phyloP scores from a whole-genome alignment of 495 filamentous ascomycete species.

The Penicillium steckii region DNA sequence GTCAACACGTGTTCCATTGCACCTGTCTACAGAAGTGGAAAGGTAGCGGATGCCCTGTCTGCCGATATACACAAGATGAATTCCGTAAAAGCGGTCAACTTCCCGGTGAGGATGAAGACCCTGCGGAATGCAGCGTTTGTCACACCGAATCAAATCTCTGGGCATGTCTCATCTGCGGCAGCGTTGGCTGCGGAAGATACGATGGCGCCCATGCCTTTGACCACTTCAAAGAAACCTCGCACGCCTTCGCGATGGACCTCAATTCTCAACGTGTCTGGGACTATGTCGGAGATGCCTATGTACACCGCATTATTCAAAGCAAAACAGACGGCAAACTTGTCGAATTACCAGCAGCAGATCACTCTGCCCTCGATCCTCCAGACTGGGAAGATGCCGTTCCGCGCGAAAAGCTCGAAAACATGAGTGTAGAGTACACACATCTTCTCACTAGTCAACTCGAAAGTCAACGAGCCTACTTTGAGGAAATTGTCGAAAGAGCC shows the following conservation, averaged over 20 bases:
- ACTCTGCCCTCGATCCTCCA: slow-evolving; percentile 43
- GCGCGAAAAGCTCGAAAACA: slow-evolving; percentile 85
- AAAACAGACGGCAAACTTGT: slow-evolving; percentile 87
- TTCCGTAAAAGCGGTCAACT: slow-evolving; percentile 32
- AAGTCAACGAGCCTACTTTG: slow-evolving; percentile 88
- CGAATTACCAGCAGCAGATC: slow-evolving; percentile 63
- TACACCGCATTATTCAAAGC: slow-evolving; percentile 89
- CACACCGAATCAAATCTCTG: slow-evolving; percentile 80
- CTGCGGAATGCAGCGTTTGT: slow-evolving; percentile 68
- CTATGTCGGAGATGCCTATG: slow-evolving; percentile 91
- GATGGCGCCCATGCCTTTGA: slow-evolving; percentile 90
- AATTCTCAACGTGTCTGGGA: slow-evolving; percentile 96
- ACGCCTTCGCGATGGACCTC: slow-evolving; percentile 91
- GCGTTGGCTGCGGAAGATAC: slow-evolving; percentile 90
- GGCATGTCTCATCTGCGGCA: slow-evolving; percentile 93
- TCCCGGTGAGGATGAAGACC: slow-evolving; percentile 33
- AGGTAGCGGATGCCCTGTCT: slow-evolving; percentile 90
- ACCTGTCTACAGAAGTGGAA: slow-evolving; percentile 96
- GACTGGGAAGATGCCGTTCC: slow-evolving; percentile 72
- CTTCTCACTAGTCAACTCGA: slow-evolving; percentile 90
- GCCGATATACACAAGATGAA: slow-evolving; percentile 76
- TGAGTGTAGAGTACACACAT: slow-evolving; percentile 91
- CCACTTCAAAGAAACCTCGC: slow-evolving; percentile 85
- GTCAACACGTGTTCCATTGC: slow-evolving; percentile 98
- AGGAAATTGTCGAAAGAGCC: slow-evolving; percentile 86